Evolutionary conservation across 2,329 filamentous ascomycete species (phyloP), one percentile per base, ranked within the genome.

Genomic region (Cytospora schulzeri): DNA sequence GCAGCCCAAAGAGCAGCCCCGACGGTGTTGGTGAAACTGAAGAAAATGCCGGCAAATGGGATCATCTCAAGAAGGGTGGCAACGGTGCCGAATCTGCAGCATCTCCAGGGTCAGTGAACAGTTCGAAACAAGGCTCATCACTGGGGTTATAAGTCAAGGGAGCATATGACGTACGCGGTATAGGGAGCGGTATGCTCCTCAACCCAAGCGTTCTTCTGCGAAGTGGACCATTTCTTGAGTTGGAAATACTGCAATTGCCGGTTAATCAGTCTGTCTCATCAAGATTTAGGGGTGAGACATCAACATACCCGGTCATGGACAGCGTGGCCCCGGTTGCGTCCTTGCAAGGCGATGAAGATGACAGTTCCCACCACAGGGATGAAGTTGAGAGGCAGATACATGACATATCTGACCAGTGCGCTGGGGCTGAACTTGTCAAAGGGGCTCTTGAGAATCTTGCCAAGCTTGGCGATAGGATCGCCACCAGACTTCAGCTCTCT

Each of bases 1-100:
- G 92, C 91, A 50, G 94, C 93, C 93, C 93, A 97, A n/a, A 98
- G 79, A 9, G 94, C 94, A 61, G 93, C 94, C 9, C 93, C 94
- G 65, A 96, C 92, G 1, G 91, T 90, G 75, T 97, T 97, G 19
- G 93, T 97, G 75, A 96, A 97, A 0, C 90, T 85, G 73, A 97
- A 96, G 66, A 94, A 83, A 60, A 97, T 90, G 7, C 91, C 93
- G 8, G 84, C 87, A 67, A 97, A 79, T 0, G 94, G 94, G 2
- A 97, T 78, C 81, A 97, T 89, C 74, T 97, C 93, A 4, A 97
- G 82, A 0, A 95, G 77, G 56, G 91, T 92, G 6, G 92, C 90
- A 2, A 91, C 86, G 1, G 85, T 82, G 24, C 87, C 87, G 64
- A 97, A 91, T 8, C 93, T 96, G 68, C 52, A 60, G 15, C 6